phyloP scores from a whole-genome alignment of 2,329 filamentous ascomycete genomes.

The Ophioceras dolichostomum region DNA sequence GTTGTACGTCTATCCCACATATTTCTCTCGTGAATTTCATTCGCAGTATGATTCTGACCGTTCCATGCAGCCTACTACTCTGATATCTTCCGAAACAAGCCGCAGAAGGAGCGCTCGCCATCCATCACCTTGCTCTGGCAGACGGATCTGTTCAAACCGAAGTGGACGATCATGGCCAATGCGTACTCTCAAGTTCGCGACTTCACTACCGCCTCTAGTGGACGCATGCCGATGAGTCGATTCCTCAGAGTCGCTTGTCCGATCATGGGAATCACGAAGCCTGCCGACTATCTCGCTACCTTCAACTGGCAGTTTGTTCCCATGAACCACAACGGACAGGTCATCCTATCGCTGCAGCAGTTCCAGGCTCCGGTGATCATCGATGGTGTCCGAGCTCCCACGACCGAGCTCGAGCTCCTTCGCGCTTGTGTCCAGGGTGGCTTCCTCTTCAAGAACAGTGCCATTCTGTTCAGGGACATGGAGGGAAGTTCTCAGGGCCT shows the following conservation, averaged over 20 bases:
- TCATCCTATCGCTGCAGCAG: neutral
- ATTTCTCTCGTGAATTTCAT: no score
- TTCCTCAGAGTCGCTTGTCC: constrained; percentile 1
- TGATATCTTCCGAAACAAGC: neutral
- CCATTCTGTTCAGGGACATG: constrained; percentile 1
- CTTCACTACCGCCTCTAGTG: neutral
- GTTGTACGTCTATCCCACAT: no score
- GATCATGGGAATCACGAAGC: constrained; percentile 1
- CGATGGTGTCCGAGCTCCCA: neutral
- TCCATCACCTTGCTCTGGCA: constrained; percentile 1
- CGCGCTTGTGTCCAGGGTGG: constrained; percentile 1
- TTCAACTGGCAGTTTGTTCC: neutral
- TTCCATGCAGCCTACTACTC: neutral
- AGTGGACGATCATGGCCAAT: constrained; percentile 1
- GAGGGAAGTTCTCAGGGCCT: constrained; percentile 1
- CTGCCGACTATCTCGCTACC: neutral
- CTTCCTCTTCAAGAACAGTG: constrained; percentile 1
- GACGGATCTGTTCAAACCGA: neutral
- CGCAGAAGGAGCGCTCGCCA: constrained; percentile 1
- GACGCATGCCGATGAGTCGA: neutral
- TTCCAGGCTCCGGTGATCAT: neutral
- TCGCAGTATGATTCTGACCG: no score
- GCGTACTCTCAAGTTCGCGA: constrained; percentile 1
- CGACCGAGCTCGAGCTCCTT: constrained; percentile 1
- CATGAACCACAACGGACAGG: neutral